Evolutionary conservation across 352 stramenopile species (phyloP).

Genomic region (Pythium volutum): DNA sequence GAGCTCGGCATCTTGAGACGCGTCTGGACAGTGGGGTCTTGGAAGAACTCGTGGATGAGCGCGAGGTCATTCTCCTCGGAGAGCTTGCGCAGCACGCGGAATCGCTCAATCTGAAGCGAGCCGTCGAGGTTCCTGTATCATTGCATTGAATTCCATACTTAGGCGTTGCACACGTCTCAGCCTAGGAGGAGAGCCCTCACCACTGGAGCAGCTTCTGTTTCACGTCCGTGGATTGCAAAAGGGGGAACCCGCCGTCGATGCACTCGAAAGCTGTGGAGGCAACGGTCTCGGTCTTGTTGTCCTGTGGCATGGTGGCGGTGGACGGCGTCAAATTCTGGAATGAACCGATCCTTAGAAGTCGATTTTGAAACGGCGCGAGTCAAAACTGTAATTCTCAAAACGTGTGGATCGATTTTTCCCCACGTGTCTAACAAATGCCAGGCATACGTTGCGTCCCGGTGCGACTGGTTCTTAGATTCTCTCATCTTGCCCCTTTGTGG

Average conservation of each 20-base stretch:
- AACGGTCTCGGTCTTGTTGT: slow-evolving; percentile 13
- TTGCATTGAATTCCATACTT: neutral
- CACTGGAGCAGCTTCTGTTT: slow-evolving; percentile 77
- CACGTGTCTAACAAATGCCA: slow-evolving; percentile 7
- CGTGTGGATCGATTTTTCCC: slow-evolving; percentile 11
- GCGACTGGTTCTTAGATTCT: slow-evolving; percentile 1
- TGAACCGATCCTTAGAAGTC: neutral
- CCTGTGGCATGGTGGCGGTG: neutral
- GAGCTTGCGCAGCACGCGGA: slow-evolving; percentile 48
- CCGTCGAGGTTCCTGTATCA: slow-evolving; percentile 56
- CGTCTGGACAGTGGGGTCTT: slow-evolving; percentile 30
- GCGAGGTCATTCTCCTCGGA: slow-evolving; percentile 35
- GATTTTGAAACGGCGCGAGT: slow-evolving; percentile 5
- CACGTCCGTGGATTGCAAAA: slow-evolving; percentile 44
- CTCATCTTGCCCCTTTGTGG: neutral
- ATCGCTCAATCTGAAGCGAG: slow-evolving; percentile 56
- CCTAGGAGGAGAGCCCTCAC: slow-evolving; percentile 10
- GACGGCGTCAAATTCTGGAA: neutral
- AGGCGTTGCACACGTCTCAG: neutral
- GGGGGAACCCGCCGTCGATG: slow-evolving; percentile 44
- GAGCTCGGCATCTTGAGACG: slow-evolving; percentile 30
- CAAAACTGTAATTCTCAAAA: slow-evolving; percentile 1
- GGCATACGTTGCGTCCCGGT: neutral
- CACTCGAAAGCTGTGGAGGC: slow-evolving; percentile 36
- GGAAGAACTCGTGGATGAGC: slow-evolving; percentile 58